Conservation (phyloP, 352 stramenopile species). For the Globisporangium solare region DNA sequence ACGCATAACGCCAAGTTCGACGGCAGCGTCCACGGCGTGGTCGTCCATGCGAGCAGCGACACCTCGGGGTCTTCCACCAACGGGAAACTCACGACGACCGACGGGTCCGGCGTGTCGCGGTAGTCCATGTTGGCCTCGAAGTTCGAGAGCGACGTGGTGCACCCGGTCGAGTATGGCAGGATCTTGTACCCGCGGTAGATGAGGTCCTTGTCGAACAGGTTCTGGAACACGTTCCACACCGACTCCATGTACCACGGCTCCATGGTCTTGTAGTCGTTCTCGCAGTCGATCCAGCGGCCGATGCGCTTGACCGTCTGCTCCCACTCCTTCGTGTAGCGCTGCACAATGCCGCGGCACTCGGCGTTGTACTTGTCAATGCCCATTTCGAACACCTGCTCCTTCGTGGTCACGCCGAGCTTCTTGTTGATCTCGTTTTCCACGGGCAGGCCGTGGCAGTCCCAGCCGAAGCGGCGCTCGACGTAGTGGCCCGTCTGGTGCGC, state of each 20-base stretch:
- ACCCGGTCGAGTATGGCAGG: slow-evolving; percentile 98
- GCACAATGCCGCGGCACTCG: slow-evolving; percentile 97
- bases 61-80: slow-evolving; percentile 83
- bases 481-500: slow-evolving; percentile 98
- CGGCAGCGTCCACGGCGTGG: slow-evolving; percentile 99
- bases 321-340: slow-evolving; percentile 98
- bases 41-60: slow-evolving; percentile 97
- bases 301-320: slow-evolving; percentile 96
- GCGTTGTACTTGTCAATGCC: slow-evolving; percentile 98
- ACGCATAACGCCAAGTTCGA: slow-evolving; percentile 98
- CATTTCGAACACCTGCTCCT: slow-evolving; percentile 97
- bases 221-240: slow-evolving; percentile 99
- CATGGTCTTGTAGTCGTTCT: slow-evolving; percentile 99
- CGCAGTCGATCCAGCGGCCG: slow-evolving; percentile 99
- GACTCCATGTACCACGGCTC: slow-evolving; percentile 99
- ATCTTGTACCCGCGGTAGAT: slow-evolving; percentile 99
- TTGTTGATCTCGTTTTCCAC: slow-evolving; percentile 99
- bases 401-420: slow-evolving; percentile 96
- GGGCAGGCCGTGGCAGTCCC: slow-evolving; percentile 99
- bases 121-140: slow-evolving; percentile 99
- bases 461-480: slow-evolving; percentile 96
- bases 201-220: slow-evolving; percentile 97
- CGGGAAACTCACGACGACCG: slow-evolving; percentile 96
- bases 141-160: slow-evolving; percentile 98
- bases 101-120: slow-evolving; percentile 97